Conservation (phyloP, 257 asterid genomes). For the Scutellaria galericulata region DNA sequence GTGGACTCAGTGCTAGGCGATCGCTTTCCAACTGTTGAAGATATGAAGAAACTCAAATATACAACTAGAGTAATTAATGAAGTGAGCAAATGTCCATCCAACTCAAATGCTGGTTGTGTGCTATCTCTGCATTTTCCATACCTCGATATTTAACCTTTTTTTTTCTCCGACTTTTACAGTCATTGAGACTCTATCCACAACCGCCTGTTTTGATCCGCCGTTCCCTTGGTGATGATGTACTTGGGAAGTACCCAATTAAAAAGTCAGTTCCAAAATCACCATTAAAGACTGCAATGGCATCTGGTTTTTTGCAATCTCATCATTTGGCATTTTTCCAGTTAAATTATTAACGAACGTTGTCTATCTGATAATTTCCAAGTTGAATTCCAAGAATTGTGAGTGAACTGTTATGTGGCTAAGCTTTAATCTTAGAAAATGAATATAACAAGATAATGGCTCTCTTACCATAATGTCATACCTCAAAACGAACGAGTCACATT, state of each 20-base stretch:
- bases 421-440: neutral
- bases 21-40: conserved; percentile 89
- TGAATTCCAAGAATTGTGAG: neutral
- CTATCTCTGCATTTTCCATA: conserved; percentile 21
- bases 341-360: neutral
- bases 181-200: conserved; percentile 95
- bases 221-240: conserved; percentile 74
- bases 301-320: conserved; percentile 4
- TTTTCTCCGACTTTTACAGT: conserved; percentile 51
- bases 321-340: neutral
- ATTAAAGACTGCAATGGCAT: neutral
- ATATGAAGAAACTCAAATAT: conserved; percentile 91
- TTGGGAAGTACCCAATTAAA: conserved; percentile 84
- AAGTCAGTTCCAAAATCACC: conserved; percentile 50
- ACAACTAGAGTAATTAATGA: conserved; percentile 93
- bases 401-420: neutral
- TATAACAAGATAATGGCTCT: neutral
- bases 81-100: conserved; percentile 52
- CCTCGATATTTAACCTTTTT: conserved; percentile 26
- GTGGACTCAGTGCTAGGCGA: conserved; percentile 93
- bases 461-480: neutral
- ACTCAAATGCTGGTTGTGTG: conserved; percentile 14
- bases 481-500: neutral
- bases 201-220: conserved; percentile 99
- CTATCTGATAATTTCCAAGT: neutral